phyloP scores from a whole-genome alignment of 805 yeast species.

The Saccharomycopsis sp. region DNA sequence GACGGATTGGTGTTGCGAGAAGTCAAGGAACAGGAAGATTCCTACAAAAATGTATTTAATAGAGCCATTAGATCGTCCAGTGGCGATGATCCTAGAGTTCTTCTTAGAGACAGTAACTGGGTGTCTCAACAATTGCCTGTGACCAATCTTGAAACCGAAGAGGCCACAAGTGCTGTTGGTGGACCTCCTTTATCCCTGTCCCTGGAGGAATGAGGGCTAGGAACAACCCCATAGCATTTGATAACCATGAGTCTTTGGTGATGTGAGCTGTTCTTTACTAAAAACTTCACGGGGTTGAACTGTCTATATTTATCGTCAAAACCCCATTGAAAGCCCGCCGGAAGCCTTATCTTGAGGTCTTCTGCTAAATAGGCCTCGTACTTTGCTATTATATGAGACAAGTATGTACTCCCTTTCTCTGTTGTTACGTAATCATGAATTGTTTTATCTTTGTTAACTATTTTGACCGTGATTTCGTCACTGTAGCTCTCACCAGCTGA shows the following conservation, averaged over 20 bases:
- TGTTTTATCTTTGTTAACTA: neutral
- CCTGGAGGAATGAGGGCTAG: too few species aligned
- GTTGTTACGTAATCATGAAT: neutral
- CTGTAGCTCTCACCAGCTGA: neutral
- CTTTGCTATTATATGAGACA: neutral
- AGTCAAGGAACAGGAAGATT: slow-evolving; percentile 57
- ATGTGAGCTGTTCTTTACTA: too few species aligned
- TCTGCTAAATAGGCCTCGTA: neutral
- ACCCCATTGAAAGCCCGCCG: neutral
- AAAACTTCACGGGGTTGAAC: neutral
- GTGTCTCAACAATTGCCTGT: slow-evolving; percentile 57
- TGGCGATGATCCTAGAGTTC: slow-evolving; percentile 50
- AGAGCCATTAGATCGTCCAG: slow-evolving; percentile 22
- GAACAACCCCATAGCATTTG: neutral
- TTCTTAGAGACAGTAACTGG: slow-evolving; percentile 82
- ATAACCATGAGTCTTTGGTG: neutral
- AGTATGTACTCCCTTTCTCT: neutral
- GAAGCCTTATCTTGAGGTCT: neutral
- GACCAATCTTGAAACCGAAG: slow-evolving; percentile 32
- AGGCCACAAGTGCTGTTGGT: slow-evolving; percentile 1
- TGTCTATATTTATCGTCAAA: neutral
- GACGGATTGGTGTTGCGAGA: slow-evolving; percentile 64
- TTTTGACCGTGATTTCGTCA: neutral
- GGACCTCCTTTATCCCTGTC: neutral
- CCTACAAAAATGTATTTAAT: slow-evolving; percentile 40